These are phyloP conservation scores for Nymphaea thermarum DNA, from an alignment of 164 flowering plant species.

Conservation along the genomic window DNA sequence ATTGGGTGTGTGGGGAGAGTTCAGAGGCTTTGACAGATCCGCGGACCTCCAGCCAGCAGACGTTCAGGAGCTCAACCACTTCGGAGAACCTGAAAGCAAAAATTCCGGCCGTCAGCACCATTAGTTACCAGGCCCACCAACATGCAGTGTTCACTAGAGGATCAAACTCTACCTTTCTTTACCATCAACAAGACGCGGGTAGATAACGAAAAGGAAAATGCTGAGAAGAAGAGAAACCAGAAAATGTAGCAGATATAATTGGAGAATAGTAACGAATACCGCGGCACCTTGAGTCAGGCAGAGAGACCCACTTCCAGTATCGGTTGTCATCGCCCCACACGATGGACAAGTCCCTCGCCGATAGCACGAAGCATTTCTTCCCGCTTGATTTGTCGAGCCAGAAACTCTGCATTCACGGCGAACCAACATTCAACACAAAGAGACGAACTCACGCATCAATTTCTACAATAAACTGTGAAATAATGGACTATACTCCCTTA, in stretches of 20 bases:
- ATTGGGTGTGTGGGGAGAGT: conserved; percentile 22
- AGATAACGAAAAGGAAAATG: background rate
- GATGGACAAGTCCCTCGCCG: conserved; percentile 25
- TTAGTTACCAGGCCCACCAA: too few relatives aligned
- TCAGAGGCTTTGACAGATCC: conserved; percentile 17
- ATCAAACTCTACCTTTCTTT: too few relatives aligned
- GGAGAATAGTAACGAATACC: too few relatives aligned
- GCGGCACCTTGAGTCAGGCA: conserved; percentile 20
- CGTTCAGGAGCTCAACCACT: conserved; percentile 25
- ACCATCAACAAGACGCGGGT: background rate
- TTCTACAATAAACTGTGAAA: background rate
- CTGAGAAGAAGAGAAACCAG: background rate
- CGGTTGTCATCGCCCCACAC: conserved; percentile 21
- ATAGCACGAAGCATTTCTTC: conserved; percentile 28
- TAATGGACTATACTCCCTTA: background rate
- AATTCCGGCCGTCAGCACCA: too few relatives aligned
- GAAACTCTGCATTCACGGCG: conserved; percentile 23
- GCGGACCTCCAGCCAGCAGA: conserved; percentile 32
- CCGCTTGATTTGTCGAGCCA: conserved; percentile 27
- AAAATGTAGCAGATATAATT: background rate
- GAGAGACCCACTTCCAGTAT: conserved; percentile 28
- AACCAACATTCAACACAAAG: background rate
- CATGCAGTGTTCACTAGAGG: too few relatives aligned
- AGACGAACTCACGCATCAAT: background rate
- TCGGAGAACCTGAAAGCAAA: conserved; percentile 23